phyloP scores from a whole-genome alignment of 2,329 filamentous ascomycete species.

The Calycina marina region DNA sequence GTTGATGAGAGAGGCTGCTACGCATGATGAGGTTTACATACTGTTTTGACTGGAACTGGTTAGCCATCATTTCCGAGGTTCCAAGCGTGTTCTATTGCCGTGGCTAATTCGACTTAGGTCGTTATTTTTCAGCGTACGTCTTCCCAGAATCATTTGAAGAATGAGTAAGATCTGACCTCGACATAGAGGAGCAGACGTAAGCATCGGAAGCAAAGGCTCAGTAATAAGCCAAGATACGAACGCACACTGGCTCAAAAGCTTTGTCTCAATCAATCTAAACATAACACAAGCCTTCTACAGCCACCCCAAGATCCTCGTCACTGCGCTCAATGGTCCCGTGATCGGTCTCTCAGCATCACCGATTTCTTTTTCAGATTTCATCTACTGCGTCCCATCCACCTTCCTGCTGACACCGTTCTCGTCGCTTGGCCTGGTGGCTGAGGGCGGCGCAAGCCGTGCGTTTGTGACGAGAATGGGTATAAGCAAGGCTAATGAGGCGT shows the following conservation, averaged over 20 bases:
- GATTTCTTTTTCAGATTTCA: slow-evolving; percentile 74
- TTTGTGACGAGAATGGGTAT: slow-evolving; percentile 72
- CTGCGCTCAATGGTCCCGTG: slow-evolving; percentile 81
- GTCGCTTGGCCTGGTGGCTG: slow-evolving; percentile 76
- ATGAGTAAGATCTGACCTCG: slow-evolving; percentile 5
- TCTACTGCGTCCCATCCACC: slow-evolving; percentile 69
- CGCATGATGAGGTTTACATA: slow-evolving; percentile 65
- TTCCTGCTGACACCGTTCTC: slow-evolving; percentile 88
- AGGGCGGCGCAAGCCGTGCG: slow-evolving; percentile 67
- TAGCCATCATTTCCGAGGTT: slow-evolving; percentile 26
- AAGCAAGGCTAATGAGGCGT: slow-evolving; percentile 74
- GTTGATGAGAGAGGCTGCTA: slow-evolving; percentile 62
- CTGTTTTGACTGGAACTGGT: slow-evolving; percentile 70
- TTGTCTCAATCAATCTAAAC: slow-evolving; percentile 79
- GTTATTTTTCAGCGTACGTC: slow-evolving; percentile 72
- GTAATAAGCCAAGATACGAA: slow-evolving; percentile 26
- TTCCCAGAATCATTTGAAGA: not conserved
- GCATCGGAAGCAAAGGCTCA: slow-evolving; percentile 32
- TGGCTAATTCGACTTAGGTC: slow-evolving; percentile 18
- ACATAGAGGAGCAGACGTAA: slow-evolving; percentile 64
- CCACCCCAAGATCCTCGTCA: slow-evolving; percentile 86
- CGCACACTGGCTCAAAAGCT: slow-evolving; percentile 48
- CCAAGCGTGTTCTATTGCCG: not conserved
- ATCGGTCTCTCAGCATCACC: slow-evolving; percentile 80
- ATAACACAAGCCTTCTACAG: slow-evolving; percentile 80